Percentiles rank a stretch among this genome's conserved stretches.
Conservation (phyloP, 768 basidiomycete genomes). For the Panaeolus cyanescens region DNA sequence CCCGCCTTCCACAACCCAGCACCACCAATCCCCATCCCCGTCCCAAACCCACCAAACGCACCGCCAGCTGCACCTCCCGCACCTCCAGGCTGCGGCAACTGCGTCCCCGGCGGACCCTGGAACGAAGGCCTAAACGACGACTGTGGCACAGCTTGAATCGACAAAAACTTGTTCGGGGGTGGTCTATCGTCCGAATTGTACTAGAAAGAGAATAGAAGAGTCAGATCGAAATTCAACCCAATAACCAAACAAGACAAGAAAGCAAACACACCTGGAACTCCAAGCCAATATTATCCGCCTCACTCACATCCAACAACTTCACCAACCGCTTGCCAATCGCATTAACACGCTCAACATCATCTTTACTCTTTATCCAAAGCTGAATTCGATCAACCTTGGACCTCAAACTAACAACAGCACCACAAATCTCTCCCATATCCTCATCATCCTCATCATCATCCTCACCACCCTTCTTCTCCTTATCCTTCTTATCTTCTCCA, state of each 20-base stretch:
- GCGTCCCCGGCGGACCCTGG: slow-evolving; percentile 29
- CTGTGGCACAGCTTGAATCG: slow-evolving; percentile 70
- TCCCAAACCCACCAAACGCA: slow-evolving; percentile 25
- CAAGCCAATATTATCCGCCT: slow-evolving; percentile 81
- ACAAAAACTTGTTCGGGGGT: slow-evolving; percentile 77
- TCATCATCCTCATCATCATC: slow-evolving; percentile 75
- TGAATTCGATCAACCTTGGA: slow-evolving; percentile 91
- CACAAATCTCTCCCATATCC: slow-evolving; percentile 74
- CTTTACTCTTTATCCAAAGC: slow-evolving; percentile 85
- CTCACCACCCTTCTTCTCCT: not conserved
- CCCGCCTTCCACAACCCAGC: not conserved
- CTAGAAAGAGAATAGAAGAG: slow-evolving; percentile 33
- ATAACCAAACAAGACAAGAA: slow-evolving; percentile 11
- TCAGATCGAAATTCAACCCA: no score
- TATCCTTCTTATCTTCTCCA: not conserved
- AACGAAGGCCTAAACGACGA: slow-evolving; percentile 72
- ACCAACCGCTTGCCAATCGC: slow-evolving; percentile 81
- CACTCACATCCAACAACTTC: slow-evolving; percentile 80
- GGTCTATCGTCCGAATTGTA: slow-evolving; percentile 90
- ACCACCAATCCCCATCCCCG: slow-evolving; percentile 25
- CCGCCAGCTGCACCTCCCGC: slow-evolving; percentile 7
- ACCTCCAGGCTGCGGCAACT: slow-evolving; percentile 3
- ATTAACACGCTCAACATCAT: slow-evolving; percentile 85
- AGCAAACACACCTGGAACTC: slow-evolving; percentile 77
- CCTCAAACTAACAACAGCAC: slow-evolving; percentile 84